Evolutionary conservation across 148 eudicot genomes (phyloP), one percentile per base, ranked within the genome.

Genomic region (Chenopodium suecicum): DNA sequence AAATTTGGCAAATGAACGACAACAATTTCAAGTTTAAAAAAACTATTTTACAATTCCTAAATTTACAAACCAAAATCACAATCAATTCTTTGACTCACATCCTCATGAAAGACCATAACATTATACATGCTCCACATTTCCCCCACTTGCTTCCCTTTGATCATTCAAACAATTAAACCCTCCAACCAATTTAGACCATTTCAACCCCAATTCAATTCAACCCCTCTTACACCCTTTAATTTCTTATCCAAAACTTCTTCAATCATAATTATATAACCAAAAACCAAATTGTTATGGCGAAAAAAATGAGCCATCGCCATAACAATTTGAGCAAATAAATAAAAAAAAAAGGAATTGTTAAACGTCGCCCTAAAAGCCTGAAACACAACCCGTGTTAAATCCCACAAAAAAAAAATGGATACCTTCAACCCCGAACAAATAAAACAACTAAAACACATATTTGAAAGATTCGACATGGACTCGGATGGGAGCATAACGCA

Each of bases 401-500:
- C 16, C 54, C 47, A 27, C 23, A 44, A 75, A 3, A 31, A 47
- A 65, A 52, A 81, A 58, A 86, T 87, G 90, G 78, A 88, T 34
- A 75, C 79, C 84, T 79, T 80, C 13, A 79, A 82, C 9, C 25
- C 86, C 3, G 89, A 90, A 19, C 92, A 92, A 65, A 52, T 88
- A 54, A 63, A 86, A 17, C 92, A 89, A 71, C 89, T 92, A 1
- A 80, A 56, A 22, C 88, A 92, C 79, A 91, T 92, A 64, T 92
- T 92, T 89, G 80, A 82, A 23, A 87, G 92, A 0, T 92, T 92
- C 89, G 94, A 92, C 83, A 84, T 91, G 85, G 90, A 92, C 83
- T 73, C 83, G 9, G 94, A 92, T 44, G 97, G 97, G 8, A 88
- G 91, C 88, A 85, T 92, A 73, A 92, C 97, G 0, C 92, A 90